Percentiles rank a stretch among this genome's conserved stretches.
Evolutionary conservation across 2,329 filamentous ascomycete species (phyloP).

Genomic region (Ascochyta rabiei): DNA sequence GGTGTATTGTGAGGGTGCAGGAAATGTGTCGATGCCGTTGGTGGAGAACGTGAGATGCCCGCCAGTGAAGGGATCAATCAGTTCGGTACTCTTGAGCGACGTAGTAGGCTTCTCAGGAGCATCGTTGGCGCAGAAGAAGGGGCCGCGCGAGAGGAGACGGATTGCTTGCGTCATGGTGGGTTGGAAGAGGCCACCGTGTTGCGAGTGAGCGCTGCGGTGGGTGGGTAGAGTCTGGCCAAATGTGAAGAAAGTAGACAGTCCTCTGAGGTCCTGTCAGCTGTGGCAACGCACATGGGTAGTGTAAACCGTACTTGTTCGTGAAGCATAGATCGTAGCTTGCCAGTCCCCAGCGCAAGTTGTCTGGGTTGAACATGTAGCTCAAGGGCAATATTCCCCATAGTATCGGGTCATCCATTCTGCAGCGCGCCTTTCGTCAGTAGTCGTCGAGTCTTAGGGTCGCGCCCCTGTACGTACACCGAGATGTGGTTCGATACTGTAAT

Average conservation of each 20-base stretch:
- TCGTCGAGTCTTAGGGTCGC: conserved; percentile 11
- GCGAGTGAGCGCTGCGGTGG: conserved; percentile 79
- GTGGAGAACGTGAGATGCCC: conserved; percentile 67
- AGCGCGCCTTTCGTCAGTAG: conserved; percentile 18
- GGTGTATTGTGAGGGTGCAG: conserved; percentile 73
- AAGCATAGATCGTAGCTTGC: conserved; percentile 97
- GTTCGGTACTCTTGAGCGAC: conserved; percentile 38
- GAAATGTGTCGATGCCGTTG: conserved; percentile 68
- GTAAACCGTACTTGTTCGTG: conserved; percentile 70
- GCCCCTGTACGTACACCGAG: conserved; percentile 72
- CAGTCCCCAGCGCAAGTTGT: conserved; percentile 84
- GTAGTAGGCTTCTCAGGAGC: conserved; percentile 29
- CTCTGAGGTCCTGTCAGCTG: conserved; percentile 54
- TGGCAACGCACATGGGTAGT: background rate
- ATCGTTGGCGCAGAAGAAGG: conserved; percentile 48
- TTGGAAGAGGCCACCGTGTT: conserved; percentile 84
- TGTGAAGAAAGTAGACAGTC: conserved; percentile 79
- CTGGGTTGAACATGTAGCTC: conserved; percentile 71
- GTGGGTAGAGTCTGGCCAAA: conserved; percentile 90
- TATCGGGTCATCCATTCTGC: conserved; percentile 88
- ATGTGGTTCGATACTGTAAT: conserved; percentile 81
- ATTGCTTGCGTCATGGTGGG: conserved; percentile 86
- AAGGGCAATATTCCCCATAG: conserved; percentile 90
- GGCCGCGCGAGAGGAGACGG: conserved; percentile 72
- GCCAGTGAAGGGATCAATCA: conserved; percentile 62